These are phyloP conservation scores for Podaxis sp. DNA, from an alignment of 768 basidiomycete genomes.

Conservation along the genomic window DNA sequence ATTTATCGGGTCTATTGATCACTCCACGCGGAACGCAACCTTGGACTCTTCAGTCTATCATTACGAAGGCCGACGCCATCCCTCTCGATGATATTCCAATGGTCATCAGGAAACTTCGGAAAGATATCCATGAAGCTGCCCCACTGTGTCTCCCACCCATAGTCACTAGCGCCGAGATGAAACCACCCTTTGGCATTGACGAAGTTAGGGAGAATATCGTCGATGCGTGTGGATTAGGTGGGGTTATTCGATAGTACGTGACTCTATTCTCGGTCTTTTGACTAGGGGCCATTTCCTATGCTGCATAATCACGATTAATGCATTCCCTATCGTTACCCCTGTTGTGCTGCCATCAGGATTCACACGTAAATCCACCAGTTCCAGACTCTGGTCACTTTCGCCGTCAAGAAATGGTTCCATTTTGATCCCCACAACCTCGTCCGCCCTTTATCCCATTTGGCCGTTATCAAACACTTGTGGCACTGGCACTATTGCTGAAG, in stretches of 20 bases:
- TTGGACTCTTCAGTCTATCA: constrained; percentile 68
- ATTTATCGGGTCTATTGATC: constrained; percentile 45
- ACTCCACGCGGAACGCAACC: constrained; percentile 35
- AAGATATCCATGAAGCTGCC: constrained; percentile 51
- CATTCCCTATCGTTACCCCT: neutral
- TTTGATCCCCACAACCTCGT: neutral
- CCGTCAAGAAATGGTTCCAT: neutral
- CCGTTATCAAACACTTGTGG: neutral
- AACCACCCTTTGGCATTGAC: constrained; percentile 54
- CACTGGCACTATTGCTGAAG: neutral
- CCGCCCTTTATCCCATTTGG: neutral
- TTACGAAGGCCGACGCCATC: constrained; percentile 69
- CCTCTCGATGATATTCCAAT: constrained; percentile 30
- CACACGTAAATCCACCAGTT: neutral
- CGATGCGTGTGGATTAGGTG: constrained; percentile 49
- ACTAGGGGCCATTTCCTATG: neutral
- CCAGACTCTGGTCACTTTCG: neutral
- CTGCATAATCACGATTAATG: neutral
- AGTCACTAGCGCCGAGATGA: constrained; percentile 53
- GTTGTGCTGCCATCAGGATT: neutral
- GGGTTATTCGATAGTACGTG: neutral
- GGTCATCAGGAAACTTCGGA: constrained; percentile 41
- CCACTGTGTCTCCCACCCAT: constrained; percentile 70
- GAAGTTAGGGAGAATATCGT: constrained; percentile 55
- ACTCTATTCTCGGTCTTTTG: neutral